A percentile compares a stretch with the other conserved stretches of the same genome.
Conservation (phyloP, 2,329 filamentous ascomycete genomes). For the Monosporascus sp. region DNA sequence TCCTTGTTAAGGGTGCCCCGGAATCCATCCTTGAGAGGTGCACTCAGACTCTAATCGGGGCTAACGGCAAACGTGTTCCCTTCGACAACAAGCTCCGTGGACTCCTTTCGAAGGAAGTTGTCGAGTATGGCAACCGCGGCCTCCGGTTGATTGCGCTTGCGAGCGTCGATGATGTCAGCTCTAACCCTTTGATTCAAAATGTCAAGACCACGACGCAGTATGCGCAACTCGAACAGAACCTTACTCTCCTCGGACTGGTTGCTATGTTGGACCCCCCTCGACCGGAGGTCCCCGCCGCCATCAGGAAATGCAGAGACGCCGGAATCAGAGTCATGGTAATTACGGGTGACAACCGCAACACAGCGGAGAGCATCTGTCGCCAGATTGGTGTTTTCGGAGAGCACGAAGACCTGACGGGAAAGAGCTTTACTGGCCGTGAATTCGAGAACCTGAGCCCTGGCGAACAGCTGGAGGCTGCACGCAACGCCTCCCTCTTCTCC, state of each 20-base stretch:
- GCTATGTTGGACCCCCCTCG: constrained; percentile 97
- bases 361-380: constrained; percentile 94
- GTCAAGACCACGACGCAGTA: constrained; percentile 85
- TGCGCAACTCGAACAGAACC: constrained; percentile 79
- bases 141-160: constrained; percentile 94
- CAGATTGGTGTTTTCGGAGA: constrained; percentile 89
- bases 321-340: constrained; percentile 97
- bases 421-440: constrained; percentile 92
- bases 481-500: constrained; percentile 86
- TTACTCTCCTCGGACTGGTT: constrained; percentile 90
- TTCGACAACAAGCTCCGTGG: constrained; percentile 65
- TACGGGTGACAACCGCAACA: constrained; percentile 96
- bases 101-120: constrained; percentile 71
- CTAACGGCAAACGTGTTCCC: constrained; percentile 69
- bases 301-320: constrained; percentile 83
- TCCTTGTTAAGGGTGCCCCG: constrained; percentile 93
- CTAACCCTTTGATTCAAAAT: constrained; percentile 62
- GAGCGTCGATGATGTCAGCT: constrained; percentile 68
- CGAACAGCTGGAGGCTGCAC: constrained; percentile 80
- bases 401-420: constrained; percentile 77
- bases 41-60: constrained; percentile 72
- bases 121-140: constrained; percentile 86
- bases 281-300: constrained; percentile 80
- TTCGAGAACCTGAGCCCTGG: constrained; percentile 78
- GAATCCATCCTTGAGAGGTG: constrained; percentile 93